Evolutionary conservation across 306 rosid species (phyloP).

Genomic region (Hippophae gyantsensis): DNA sequence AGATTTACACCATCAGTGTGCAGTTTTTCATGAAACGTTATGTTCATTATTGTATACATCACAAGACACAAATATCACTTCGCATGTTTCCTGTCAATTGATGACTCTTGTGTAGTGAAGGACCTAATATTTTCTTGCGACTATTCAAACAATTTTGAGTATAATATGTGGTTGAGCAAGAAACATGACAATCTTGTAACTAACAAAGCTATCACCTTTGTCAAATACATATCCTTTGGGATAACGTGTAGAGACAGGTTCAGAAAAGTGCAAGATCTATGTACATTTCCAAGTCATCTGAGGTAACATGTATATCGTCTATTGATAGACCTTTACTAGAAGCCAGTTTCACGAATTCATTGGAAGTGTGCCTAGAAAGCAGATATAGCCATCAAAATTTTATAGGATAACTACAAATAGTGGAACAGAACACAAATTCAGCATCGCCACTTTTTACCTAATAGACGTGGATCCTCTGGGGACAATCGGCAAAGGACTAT

Average conservation of each 20-base stretch:
- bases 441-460: conserved; percentile 44
- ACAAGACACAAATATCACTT: no score
- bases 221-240: conserved; percentile 92
- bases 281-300: conserved; percentile 96
- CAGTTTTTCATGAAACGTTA: no score
- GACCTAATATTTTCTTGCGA: no score
- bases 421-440: conserved; percentile 13
- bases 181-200: conserved; percentile 10
- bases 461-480: conserved; percentile 46
- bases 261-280: conserved; percentile 76
- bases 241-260: conserved; percentile 90
- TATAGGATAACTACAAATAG: conserved; percentile 9
- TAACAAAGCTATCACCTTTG: conserved; percentile 50
- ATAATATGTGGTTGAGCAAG: neutral
- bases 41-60: no score
- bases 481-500: conserved; percentile 72
- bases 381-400: conserved; percentile 25
- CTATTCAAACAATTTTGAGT: no score
- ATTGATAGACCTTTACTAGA: conserved; percentile 79
- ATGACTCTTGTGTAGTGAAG: no score
- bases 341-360: conserved; percentile 88
- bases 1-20: no score
- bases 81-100: no score
- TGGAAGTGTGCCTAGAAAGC: conserved; percentile 57
- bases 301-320: conserved; percentile 64